These are phyloP conservation scores for Mycena amicta DNA, from an alignment of 768 basidiomycete species.

Conservation along the genomic window DNA sequence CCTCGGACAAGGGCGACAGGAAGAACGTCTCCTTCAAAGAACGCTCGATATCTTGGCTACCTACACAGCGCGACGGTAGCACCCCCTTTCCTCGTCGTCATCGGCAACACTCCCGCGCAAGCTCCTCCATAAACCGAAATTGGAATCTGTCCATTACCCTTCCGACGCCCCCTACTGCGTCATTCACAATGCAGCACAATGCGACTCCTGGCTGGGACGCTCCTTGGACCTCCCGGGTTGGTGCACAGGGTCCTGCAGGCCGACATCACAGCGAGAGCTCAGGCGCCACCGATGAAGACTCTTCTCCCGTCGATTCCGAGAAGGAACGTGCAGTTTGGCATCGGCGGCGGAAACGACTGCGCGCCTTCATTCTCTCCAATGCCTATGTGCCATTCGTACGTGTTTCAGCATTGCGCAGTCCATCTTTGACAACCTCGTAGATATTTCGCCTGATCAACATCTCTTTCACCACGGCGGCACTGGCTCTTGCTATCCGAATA, in stretches of 20 bases:
- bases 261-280: conserved; percentile 31
- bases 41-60: conserved; percentile 56
- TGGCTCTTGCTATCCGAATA: conserved; percentile 79
- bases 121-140: conserved; percentile 22
- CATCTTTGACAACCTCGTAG: conserved; percentile 36
- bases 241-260: conserved; percentile 41
- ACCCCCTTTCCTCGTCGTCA: conserved; percentile 34
- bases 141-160: conserved; percentile 37
- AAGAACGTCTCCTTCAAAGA: conserved; percentile 41
- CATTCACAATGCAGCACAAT: conserved; percentile 57
- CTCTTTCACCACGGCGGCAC: conserved; percentile 74
- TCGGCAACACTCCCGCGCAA: conserved; percentile 26
- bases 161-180: conserved; percentile 31
- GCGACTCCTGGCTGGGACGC: conserved; percentile 68
- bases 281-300: conserved; percentile 29
- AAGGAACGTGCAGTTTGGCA: conserved; percentile 35
- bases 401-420: conserved; percentile 4
- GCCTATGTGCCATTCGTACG: conserved; percentile 78
- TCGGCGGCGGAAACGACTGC: conserved; percentile 49
- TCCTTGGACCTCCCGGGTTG: conserved; percentile 59
- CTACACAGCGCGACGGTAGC: conserved; percentile 36
- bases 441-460: conserved; percentile 86
- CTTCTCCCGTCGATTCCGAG: conserved; percentile 26
- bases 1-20: conserved; percentile 34
- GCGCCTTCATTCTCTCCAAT: conserved; percentile 72